phyloP scores from a whole-genome alignment of 345 rosid genomes.

The Zanthoxylum bungeanum region DNA sequence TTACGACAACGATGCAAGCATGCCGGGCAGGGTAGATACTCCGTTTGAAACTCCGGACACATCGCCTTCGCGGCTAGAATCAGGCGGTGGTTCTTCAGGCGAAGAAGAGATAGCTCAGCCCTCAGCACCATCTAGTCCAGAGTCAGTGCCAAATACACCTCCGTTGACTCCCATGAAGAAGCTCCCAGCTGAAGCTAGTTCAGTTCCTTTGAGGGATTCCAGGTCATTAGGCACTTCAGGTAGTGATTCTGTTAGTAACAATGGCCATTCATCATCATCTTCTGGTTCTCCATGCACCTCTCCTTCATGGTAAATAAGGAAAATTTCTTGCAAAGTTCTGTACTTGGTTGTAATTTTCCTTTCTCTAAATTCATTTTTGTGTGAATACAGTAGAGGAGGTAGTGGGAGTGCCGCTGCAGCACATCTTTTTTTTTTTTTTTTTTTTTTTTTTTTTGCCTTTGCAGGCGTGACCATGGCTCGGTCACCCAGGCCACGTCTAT shows the following conservation, averaged over 20 bases:
- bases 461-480: conserved; percentile 29
- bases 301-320: conserved; percentile 65
- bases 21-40: conserved; percentile 31
- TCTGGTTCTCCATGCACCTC: conserved; percentile 70
- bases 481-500: conserved; percentile 23
- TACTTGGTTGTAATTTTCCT: neutral
- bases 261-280: conserved; percentile 57
- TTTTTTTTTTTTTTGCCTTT: too few relatives aligned
- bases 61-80: conserved; percentile 67
- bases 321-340: neutral
- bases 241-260: conserved; percentile 51
- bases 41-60: conserved; percentile 82
- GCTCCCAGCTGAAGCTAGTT: conserved; percentile 71
- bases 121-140: neutral
- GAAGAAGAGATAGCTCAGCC: conserved; percentile 27
- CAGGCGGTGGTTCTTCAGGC: conserved; percentile 36
- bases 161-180: conserved; percentile 83
- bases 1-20: conserved; percentile 47
- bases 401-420: neutral
- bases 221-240: conserved; percentile 50
- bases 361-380: neutral
- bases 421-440: too few relatives aligned
- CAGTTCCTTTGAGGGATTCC: conserved; percentile 55
- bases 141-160: conserved; percentile 39
- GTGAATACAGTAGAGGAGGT: conserved; percentile 20